These are phyloP conservation scores for Theobroma grandiflorum DNA, from an alignment of 441 rosid genomes.

Conservation along the genomic window DNA sequence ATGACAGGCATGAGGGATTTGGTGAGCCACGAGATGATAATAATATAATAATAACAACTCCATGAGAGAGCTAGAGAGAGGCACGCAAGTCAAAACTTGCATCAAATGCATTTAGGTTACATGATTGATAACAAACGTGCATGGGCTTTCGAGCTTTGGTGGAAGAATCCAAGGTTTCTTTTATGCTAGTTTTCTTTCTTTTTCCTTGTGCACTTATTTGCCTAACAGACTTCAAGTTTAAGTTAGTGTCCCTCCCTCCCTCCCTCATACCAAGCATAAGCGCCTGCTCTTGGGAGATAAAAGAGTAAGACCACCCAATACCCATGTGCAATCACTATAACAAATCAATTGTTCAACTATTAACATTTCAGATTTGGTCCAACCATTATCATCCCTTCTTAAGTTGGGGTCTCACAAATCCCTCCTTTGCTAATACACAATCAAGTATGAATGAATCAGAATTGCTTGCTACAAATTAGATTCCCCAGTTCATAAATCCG, in stretches of 20 bases:
- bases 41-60: constrained; percentile 31
- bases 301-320: neutral
- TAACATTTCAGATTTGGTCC: too few relatives aligned
- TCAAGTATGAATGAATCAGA: too few relatives aligned
- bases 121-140: neutral
- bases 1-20: constrained; percentile 23
- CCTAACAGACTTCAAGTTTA: neutral
- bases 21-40: constrained; percentile 9
- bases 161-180: constrained; percentile 17
- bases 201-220: too few relatives aligned
- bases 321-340: neutral
- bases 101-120: too few relatives aligned
- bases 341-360: too few relatives aligned
- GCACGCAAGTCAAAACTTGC: constrained; percentile 26
- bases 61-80: neutral
- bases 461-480: too few relatives aligned
- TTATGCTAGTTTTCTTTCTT: too few relatives aligned
- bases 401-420: too few relatives aligned
- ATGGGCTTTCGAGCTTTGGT: constrained; percentile 6
- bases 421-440: too few relatives aligned
- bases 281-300: neutral
- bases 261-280: too few relatives aligned
- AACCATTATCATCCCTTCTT: too few relatives aligned
- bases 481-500: neutral
- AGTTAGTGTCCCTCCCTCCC: neutral